Base-by-base conservation (phyloP, 169 alveolate genomes). In the Toxoplasma gondii region DNA sequence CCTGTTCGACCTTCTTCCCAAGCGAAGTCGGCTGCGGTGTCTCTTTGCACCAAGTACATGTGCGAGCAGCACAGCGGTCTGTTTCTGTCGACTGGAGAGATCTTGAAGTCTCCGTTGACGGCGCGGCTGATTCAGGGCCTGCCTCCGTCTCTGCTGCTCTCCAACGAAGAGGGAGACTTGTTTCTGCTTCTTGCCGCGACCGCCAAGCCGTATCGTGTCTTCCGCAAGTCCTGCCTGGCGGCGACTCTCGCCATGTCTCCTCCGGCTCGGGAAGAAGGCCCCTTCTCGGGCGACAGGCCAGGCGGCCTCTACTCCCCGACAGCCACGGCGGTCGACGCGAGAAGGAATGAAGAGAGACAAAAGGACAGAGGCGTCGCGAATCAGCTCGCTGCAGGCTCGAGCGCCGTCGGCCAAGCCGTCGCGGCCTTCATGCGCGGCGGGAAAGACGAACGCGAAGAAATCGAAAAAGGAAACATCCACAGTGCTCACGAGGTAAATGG, bases 21-120 rank as follows among this genome's bases (percentile, higher is more conserved):
- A 64, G 74, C n/a, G 58, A 49, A 16, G 67, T 19, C 67, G n/a
- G 74, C 74, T 16, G 86, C 84, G 44, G 34, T 82, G 29, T 74
- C 82, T 67, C 83, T 27, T 17, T 58, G 36, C 78, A 87, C 69
- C 80, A 96, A 95, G 92, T 92, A 91, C 80, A 88, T 93, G 45
- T 96, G 97, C 84, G 97, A 96, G 82, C 97, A 96, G 91, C 96
- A 96, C 83, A 94, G 96, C 74, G 96, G 96, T 43, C 78, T 96
- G 31, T 94, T 91, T 41, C 45, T 96, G 53, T 92, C 96, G 31
- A 88, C 95, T 49, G 93, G 97, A 24, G 93, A 94, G 88, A 80
- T 94, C 41, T 54, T 84, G 34, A 92, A 91, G 31, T 94, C 93
- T 58, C 96, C 97, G 34, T 81, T 94, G 83, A 92, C 96, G 19